Conservation (phyloP, 2,329 filamentous ascomycete species). For the Aphanocladium album region DNA sequence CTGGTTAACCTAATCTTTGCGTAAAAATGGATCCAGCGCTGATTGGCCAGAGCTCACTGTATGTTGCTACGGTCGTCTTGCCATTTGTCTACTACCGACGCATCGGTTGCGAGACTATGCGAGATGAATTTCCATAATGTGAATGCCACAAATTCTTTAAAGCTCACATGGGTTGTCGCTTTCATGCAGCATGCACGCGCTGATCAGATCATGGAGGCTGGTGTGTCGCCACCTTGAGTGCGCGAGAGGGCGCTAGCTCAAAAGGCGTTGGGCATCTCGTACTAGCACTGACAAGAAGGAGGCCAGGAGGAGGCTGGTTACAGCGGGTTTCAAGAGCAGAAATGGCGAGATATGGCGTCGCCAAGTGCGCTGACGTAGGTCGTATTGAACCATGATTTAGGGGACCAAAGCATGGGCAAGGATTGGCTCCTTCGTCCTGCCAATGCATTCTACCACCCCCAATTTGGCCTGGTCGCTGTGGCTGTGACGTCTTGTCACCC, state of each 20-base stretch:
- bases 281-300: too few species aligned
- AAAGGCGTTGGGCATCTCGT: not conserved
- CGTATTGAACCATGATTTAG: not conserved
- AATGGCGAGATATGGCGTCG: too few species aligned
- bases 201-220: not conserved
- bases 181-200: too few species aligned
- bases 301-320: not conserved
- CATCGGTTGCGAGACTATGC: too few species aligned
- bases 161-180: not conserved
- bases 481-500: not conserved
- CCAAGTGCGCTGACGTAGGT: not conserved
- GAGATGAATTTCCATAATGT: not conserved
- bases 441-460: not conserved
- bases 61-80: too few species aligned
- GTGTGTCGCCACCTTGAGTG: not conserved
- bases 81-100: too few species aligned
- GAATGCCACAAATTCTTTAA: not conserved
- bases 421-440: conserved; percentile 4
- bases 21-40: not conserved
- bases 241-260: not conserved
- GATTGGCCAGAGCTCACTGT: not conserved
- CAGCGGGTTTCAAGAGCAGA: not conserved
- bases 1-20: not conserved
- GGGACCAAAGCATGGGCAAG: not conserved
- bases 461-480: not conserved